Base-by-base conservation (phyloP, 2,329 filamentous ascomycete species). In the Gyromitra esculenta region DNA sequence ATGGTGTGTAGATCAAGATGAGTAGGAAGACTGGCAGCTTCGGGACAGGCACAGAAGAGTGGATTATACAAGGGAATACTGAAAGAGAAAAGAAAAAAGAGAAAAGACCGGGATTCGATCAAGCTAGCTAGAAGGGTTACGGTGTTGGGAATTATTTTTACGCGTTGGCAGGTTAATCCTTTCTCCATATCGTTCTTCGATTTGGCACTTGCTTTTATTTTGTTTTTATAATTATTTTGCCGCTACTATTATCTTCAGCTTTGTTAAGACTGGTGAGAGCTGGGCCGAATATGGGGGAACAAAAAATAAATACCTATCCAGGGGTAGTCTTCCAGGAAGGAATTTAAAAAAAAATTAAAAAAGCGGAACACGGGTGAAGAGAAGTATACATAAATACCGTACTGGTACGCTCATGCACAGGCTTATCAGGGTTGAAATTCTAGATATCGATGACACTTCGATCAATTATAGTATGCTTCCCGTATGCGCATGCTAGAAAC, bases 121-220 rank as follows among this genome's bases (percentile, higher is more conserved):
- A 75, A 70, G 66, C 59, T 75, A 75, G 72, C 25, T 31, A 31
- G 25, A 31, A 75, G 71, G 54, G 65, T 59, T 31, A 64, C 63
- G 72, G 72, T 75, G 72, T 75, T 75, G 72, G 72, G 63, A 56
- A 50, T 71, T 75, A 18, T 31, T 64, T 75, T 75, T 75, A 43
- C 59, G 18, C 8, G 57, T 35, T 74, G 57, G 35, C 45, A 69
- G 59, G 45, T 39, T 71, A 64, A 73, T 50, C 25, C 62, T 11
- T 59, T 66, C 62, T 73, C 62, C 64, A 64, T 21, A 31, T 57
- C 18, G 21, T 66, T 67, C 15, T n/a, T 43, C 18, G 9, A 21
- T 56, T 21, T 31, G 60, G 8, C 43, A 4, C 39, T 72, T 43
- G 41, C 35, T 9, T 56, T 31, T 31, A 18, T 50, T 69, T 45